Percentiles rank a stretch among this genome's conserved stretches.
These are phyloP conservation scores for Mucor indicus DNA, from an alignment of 371 early-diverging fungal species.

Conservation along the genomic window DNA sequence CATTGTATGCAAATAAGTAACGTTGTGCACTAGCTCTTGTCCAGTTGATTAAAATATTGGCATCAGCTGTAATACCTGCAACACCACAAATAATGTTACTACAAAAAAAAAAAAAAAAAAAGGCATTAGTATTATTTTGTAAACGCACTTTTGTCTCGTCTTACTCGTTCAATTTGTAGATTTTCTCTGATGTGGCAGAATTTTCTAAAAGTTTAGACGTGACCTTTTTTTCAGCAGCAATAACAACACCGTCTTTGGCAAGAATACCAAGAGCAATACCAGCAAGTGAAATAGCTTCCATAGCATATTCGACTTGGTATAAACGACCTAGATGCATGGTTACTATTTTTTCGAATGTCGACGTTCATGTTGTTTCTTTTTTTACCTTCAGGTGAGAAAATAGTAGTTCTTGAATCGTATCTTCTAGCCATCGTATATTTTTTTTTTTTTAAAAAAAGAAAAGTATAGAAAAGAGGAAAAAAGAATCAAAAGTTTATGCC, in stretches of 20 bases:
- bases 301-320: conserved; percentile 99
- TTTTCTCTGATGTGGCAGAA: conserved; percentile 87
- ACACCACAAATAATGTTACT: conserved; percentile 94
- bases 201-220: conserved; percentile 91
- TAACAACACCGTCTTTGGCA: conserved; percentile 92
- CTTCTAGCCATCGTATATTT: conserved; percentile 78
- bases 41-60: conserved; percentile 94
- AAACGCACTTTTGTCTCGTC: background rate
- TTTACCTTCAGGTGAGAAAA: conserved; percentile 98
- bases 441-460: background rate
- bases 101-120: conserved; percentile 9
- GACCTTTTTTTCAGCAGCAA: conserved; percentile 97
- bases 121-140: background rate
- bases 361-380: background rate
- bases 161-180: conserved; percentile 93
- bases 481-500: too few species aligned
- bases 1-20: conserved; percentile 84
- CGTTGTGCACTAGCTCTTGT: conserved; percentile 88
- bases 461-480: background rate
- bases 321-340: conserved; percentile 79
- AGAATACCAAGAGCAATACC: conserved; percentile 96
- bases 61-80: conserved; percentile 98
- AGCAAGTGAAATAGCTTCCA: conserved; percentile 99
- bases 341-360: too few species aligned
- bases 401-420: conserved; percentile 97